Conservation (phyloP, 345 rosid genomes). For the Aquilaria yunnanensis region DNA sequence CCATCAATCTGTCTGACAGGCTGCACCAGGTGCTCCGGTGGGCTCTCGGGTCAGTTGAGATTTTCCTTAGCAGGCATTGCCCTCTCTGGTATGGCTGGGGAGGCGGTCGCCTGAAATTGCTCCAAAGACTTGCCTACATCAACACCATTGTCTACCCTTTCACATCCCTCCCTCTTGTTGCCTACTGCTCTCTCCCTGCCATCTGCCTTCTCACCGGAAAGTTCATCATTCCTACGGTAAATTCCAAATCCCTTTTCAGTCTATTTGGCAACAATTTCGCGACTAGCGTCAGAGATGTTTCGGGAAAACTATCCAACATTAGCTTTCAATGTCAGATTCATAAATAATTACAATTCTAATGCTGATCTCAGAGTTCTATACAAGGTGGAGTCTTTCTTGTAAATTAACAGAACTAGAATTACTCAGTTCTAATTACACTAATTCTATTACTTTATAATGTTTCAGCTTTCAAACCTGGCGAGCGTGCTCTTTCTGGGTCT, state of each 20-base stretch:
- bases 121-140: conserved; percentile 83
- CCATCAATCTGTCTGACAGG: conserved; percentile 93
- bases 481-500: conserved; percentile 87
- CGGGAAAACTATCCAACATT: too few relatives aligned
- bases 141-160: conserved; percentile 98
- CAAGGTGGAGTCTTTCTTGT: too few relatives aligned
- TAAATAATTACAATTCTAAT: too few relatives aligned
- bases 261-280: too few relatives aligned
- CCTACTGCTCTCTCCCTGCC: conserved; percentile 89
- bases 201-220: conserved; percentile 96
- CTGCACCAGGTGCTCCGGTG: conserved; percentile 93
- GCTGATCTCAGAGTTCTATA: too few relatives aligned
- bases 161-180: conserved; percentile 89
- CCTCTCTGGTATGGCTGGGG: conserved; percentile 97
- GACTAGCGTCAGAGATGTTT: too few relatives aligned
- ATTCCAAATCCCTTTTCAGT: background rate
- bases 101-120: conserved; percentile 92
- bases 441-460: background rate
- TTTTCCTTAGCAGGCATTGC: conserved; percentile 93
- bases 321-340: too few relatives aligned
- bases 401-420: too few relatives aligned
- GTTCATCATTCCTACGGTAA: conserved; percentile 96
- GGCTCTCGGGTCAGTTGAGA: conserved; percentile 98
- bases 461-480: conserved; percentile 88
- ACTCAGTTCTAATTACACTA: too few relatives aligned